phyloP scores from a whole-genome alignment of 371 early-diverging fungal species.

The Circinella umbellata region DNA sequence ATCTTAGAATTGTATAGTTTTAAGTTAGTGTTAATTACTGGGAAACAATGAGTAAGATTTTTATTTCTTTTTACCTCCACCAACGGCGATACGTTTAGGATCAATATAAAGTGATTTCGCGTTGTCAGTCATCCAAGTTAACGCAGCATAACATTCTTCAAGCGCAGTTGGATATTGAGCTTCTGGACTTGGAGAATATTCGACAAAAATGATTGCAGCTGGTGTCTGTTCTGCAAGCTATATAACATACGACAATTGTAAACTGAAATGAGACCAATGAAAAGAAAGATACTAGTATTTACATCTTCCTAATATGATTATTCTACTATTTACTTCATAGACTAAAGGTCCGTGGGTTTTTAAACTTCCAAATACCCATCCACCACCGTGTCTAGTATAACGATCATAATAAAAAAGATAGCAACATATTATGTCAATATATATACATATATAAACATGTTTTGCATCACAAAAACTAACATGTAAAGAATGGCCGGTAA shows the following conservation, averaged over 20 bases:
- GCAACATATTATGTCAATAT: neutral
- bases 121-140: constrained; percentile 30
- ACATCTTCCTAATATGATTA: neutral
- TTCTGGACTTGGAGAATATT: constrained; percentile 28
- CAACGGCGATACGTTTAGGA: constrained; percentile 29
- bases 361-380: constrained; percentile 20
- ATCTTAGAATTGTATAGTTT: constrained; percentile 9
- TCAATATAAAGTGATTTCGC: constrained; percentile 23
- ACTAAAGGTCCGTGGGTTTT: constrained; percentile 13
- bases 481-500: constrained; percentile 18
- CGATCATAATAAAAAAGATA: neutral
- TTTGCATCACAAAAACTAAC: constrained; percentile 1
- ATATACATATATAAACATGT: too few relatives aligned
- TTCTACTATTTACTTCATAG: constrained; percentile 3
- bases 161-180: constrained; percentile 35
- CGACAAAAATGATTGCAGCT: constrained; percentile 29
- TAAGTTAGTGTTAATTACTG: too few relatives aligned
- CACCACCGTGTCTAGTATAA: constrained; percentile 19
- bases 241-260: neutral
- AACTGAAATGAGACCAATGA: too few relatives aligned
- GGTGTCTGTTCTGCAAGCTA: constrained; percentile 15
- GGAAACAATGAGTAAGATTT: too few relatives aligned
- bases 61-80: constrained; percentile 11
- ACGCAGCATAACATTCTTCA: constrained; percentile 36
- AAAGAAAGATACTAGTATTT: neutral